phyloP scores from a whole-genome alignment of 2,329 filamentous ascomycete species.

The Aspergillus persii region DNA sequence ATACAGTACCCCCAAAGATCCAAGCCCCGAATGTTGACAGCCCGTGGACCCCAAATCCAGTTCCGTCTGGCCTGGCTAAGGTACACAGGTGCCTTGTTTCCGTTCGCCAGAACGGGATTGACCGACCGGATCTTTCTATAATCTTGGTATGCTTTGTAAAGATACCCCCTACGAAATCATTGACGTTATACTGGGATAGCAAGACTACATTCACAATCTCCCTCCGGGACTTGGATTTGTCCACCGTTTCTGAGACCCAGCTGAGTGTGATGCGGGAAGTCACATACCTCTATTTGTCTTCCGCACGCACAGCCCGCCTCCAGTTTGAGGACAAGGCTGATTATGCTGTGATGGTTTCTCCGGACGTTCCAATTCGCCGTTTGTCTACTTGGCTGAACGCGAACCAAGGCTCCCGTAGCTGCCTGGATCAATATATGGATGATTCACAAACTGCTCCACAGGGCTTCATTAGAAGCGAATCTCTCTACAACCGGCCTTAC shows the following conservation, averaged over 20 bases:
- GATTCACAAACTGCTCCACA: not conserved
- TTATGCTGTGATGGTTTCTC: not conserved
- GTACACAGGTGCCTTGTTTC: not conserved
- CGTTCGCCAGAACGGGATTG: not conserved
- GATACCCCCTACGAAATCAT: not conserved
- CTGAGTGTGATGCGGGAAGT: not conserved
- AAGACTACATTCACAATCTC: not conserved
- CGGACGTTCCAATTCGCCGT: not conserved
- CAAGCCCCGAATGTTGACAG: not conserved
- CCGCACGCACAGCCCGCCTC: not conserved
- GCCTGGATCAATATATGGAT: not conserved
- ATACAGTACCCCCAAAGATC: no score
- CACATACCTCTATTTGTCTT: not conserved
- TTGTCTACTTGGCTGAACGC: not conserved
- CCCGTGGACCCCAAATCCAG: not conserved
- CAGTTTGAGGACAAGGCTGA: not conserved
- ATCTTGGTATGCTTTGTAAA: not conserved
- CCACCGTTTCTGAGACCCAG: not conserved
- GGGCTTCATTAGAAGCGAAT: not conserved
- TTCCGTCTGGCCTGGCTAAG: not conserved
- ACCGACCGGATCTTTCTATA: not conserved
- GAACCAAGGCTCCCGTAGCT: not conserved
- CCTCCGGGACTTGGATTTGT: not conserved
- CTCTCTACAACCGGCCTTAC: not conserved
- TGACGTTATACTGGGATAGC: slow-evolving; percentile 2